These are phyloP conservation scores for Boletus barrowsii DNA, from an alignment of 768 basidiomycete species.

Conservation along the genomic window DNA sequence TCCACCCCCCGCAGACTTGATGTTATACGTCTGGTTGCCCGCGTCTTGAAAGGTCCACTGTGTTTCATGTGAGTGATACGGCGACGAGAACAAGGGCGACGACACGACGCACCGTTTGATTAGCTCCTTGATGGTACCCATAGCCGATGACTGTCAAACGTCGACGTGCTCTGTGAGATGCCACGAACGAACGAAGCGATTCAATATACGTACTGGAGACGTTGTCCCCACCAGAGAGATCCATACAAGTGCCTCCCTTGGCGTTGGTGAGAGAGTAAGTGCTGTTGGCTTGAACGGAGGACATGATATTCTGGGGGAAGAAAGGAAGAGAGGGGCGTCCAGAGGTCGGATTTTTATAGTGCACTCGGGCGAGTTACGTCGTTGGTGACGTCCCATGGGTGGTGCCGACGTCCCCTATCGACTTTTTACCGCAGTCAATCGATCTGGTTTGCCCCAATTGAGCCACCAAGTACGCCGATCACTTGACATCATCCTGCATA, in stretches of 20 bases:
- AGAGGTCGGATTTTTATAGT: background rate
- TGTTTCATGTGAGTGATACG: background rate
- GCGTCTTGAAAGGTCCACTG: constrained; percentile 46
- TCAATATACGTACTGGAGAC: constrained; percentile 38
- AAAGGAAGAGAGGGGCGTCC: background rate
- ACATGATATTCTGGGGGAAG: constrained; percentile 12
- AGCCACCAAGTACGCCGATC: too few relatives aligned
- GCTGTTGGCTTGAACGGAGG: constrained; percentile 31
- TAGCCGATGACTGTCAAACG: constrained; percentile 47
- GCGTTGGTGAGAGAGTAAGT: constrained; percentile 50
- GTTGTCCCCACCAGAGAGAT: constrained; percentile 54
- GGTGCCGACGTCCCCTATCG: too few relatives aligned
- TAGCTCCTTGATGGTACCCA: constrained; percentile 38
- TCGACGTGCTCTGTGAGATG: background rate
- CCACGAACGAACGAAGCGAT: too few relatives aligned
- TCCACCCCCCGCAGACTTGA: constrained; percentile 42
- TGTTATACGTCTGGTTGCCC: constrained; percentile 30
- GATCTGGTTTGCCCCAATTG: too few relatives aligned
- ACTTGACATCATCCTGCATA: background rate
- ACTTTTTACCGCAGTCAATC: too few relatives aligned
- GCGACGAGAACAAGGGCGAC: too few relatives aligned
- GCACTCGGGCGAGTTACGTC: too few relatives aligned
- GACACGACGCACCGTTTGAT: constrained; percentile 43
- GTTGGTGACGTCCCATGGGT: too few relatives aligned
- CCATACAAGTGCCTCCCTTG: constrained; percentile 49